Base-by-base conservation (phyloP, 2,329 filamentous ascomycete genomes). In the Ceratocystis cacaofunesta region DNA sequence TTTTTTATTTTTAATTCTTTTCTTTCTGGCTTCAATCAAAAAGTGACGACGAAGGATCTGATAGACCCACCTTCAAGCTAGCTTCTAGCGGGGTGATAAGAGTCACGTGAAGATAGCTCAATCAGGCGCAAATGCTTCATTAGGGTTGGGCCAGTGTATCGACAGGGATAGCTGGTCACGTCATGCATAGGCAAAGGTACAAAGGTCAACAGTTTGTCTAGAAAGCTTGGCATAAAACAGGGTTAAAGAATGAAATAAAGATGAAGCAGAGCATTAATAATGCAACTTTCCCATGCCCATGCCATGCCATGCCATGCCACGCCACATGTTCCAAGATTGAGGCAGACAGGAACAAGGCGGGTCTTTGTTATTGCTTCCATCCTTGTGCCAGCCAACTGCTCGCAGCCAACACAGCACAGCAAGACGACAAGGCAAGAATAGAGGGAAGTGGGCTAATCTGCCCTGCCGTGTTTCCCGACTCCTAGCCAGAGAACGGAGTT, bases 31-130 rank as follows among this genome's bases (percentile, higher is more conserved):
- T 64, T 61, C 28, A 30, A 48, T 28, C 17, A 50, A 61, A 67
- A 67, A 67, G 66, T 67, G 58, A 67, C 62, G 63, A 67, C 63
- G 62, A 61, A 57, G 52, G 52, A 57, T 57, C 30, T 17, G 36
- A 57, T 15, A 25, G 52, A 50, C 62, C 62, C 66, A 64, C 66
- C 63, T 67, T 46, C 63, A 28, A 22, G 61, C 63, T 61, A 48
- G 25, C 41, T 63, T 43, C 65, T 67, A 52, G 62, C 57, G 62
- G 62, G 61, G 61, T 61, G 66, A 67, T 67, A 67, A 67, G 50
- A 25, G 22, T 65, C 66, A 67, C 66, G 66, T 67, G 66, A 36
- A 5, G 66, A 67, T 67, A 65, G 1, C 36, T 4, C 36, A 41
- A 41, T 12, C 1, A 4, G 36, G 36, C 10, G 36, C 3, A 19